Evolutionary conservation across 352 stramenopile genomes (phyloP).

Genomic region (Pilasporangium apinafurcum): DNA sequence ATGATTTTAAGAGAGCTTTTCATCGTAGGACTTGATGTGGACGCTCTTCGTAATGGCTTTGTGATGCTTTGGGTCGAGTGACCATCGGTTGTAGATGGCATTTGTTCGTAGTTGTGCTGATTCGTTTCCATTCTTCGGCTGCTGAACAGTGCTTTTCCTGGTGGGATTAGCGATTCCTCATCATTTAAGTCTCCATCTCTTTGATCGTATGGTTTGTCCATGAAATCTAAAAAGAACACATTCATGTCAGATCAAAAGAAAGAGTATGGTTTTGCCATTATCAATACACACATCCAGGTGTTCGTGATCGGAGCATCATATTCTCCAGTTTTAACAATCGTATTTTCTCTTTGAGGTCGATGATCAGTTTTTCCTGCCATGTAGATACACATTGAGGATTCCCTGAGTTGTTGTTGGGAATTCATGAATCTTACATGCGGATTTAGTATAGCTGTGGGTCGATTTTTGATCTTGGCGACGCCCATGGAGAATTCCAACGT

Average conservation of each 20-base stretch:
- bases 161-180: constrained; percentile 2
- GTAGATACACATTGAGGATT: neutral
- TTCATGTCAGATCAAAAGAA: neutral
- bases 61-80: neutral
- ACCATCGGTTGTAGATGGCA: neutral
- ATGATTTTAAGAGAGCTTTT: constrained; percentile 3
- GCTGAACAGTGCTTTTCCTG: constrained; percentile 13
- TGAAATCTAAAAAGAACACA: constrained; percentile 29
- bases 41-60: neutral
- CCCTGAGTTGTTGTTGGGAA: neutral
- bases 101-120: constrained; percentile 3
- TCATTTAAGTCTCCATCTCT: constrained; percentile 1
- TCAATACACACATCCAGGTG: constrained; percentile 45
- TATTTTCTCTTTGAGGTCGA: constrained; percentile 63
- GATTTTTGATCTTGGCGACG: constrained; percentile 76
- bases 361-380: constrained; percentile 59
- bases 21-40: constrained; percentile 3
- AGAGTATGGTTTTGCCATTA: neutral
- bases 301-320: constrained; percentile 54
- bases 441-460: constrained; percentile 50
- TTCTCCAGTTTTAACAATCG: constrained; percentile 63
- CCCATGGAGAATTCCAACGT: constrained; percentile 79
- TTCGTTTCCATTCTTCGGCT: constrained; percentile 4
- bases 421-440: constrained; percentile 30
- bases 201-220: constrained; percentile 27